Conservation (phyloP, 2,329 filamentous ascomycete genomes). For the Monilinia aucupariae region DNA sequence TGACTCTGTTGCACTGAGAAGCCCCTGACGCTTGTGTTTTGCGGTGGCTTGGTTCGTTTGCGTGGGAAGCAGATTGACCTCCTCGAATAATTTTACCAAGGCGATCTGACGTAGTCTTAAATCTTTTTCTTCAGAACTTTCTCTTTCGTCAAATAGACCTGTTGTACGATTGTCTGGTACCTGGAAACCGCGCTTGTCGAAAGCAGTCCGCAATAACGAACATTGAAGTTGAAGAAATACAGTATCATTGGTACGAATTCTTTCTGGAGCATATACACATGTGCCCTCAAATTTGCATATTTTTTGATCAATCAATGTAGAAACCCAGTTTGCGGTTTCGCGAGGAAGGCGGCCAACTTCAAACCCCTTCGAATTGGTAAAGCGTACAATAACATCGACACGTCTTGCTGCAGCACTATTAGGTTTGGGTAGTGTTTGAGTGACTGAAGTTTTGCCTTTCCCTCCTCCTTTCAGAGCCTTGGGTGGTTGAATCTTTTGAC, state of each 20-base stretch:
- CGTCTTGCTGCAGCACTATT: constrained; percentile 51
- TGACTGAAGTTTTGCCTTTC: constrained; percentile 37
- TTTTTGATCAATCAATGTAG: constrained; percentile 82
- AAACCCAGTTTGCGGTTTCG: constrained; percentile 86
- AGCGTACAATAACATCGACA: constrained; percentile 83
- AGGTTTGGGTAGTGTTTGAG: constrained; percentile 27
- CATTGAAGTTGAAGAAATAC: constrained; percentile 85
- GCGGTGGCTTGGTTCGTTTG: constrained; percentile 67
- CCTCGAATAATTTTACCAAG: constrained; percentile 81
- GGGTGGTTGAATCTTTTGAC: constrained; percentile 66
- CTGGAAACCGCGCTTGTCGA: constrained; percentile 58
- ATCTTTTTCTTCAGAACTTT: constrained; percentile 78
- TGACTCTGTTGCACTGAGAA: constrained; percentile 82
- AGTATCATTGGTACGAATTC: constrained; percentile 82
- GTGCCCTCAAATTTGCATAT: constrained; percentile 81
- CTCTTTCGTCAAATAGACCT: constrained; percentile 75
- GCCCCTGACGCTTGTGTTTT: constrained; percentile 73
- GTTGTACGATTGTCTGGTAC: constrained; percentile 64
- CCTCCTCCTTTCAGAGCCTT: constrained; percentile 42
- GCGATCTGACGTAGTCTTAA: constrained; percentile 80
- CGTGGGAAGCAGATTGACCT: constrained; percentile 76
- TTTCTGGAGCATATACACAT: constrained; percentile 84
- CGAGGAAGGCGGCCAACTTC: constrained; percentile 85
- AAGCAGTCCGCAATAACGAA: constrained; percentile 68
- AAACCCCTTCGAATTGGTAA: constrained; percentile 70